These are phyloP conservation scores for Monosporozyma yasuniensis DNA, from an alignment of 805 yeast species.

Conservation along the genomic window DNA sequence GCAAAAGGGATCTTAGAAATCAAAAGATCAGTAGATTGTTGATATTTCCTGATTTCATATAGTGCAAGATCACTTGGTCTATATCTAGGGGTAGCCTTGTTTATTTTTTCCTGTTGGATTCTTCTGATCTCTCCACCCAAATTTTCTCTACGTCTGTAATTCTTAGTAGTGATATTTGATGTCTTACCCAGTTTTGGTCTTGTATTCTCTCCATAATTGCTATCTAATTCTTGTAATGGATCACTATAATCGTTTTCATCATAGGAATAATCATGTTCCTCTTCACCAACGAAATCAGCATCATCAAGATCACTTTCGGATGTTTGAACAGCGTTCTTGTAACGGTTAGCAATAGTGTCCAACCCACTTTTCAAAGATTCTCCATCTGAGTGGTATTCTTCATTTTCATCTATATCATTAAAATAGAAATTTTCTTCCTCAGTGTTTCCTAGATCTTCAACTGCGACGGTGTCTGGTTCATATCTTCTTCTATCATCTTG, in stretches of 20 bases:
- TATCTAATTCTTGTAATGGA: not conserved
- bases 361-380: not conserved
- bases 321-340: not conserved
- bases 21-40: slow-evolving; percentile 57
- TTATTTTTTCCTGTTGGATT: slow-evolving; percentile 1
- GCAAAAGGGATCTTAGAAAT: slow-evolving; percentile 72
- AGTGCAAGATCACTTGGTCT: slow-evolving; percentile 61
- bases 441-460: not conserved
- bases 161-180: not conserved
- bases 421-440: not conserved
- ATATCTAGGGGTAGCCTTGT: slow-evolving; percentile 35
- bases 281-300: not conserved
- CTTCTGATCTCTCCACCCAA: slow-evolving; percentile 1
- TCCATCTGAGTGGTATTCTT: not conserved
- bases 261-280: not conserved
- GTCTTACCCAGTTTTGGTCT: not conserved
- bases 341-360: not conserved
- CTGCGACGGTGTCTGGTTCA: not conserved
- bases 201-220: not conserved
- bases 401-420: not conserved
- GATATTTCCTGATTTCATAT: slow-evolving; percentile 59
- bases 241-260: not conserved
- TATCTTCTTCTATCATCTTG: slow-evolving; percentile 11
- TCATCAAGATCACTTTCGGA: not conserved
- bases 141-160: not conserved